Evolutionary conservation across 2,329 filamentous ascomycete species (phyloP), one percentile per base, ranked within the genome.

Genomic region (Moelleriella libera): DNA sequence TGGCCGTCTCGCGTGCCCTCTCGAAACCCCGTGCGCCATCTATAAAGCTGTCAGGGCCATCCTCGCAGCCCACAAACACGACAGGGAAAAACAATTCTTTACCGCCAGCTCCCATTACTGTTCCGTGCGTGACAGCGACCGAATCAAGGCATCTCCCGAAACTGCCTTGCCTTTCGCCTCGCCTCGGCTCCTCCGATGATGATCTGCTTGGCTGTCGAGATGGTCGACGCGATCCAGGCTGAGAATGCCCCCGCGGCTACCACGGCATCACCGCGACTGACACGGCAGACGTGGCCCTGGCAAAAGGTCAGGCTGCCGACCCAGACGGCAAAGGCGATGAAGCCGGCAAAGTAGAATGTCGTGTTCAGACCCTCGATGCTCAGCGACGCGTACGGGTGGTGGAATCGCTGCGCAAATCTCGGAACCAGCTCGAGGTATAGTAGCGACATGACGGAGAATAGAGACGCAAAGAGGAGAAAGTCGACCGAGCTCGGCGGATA

Each of bases 301-400:
- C 78, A 82, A 63, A 77, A 76, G 48, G 72, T 61, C 45, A 81
- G 64, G 46, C 65, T 64, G 57, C 68, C 65, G 52, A 82, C 69
- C 62, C 78, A 80, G 51, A 74, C 68, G 42, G 74, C 66, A 21
- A 80, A 68, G 8, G 74, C 74, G 54, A 78, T 68, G 63, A 80
- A 80, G 48, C 76, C 76, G 21, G 69, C 65, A 58, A 81, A 75
- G 63, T 77, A 78, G 57, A 80, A 72, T 48, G 78, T 52, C 5
- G 69, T 63, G 58, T 78, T 80, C 54, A 67, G 47, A 34, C 64
- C 55, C 54, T 80, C 76, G 50, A 79, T 52, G 30, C 60, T 65
- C 34, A 80, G 57, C 41, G 68, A 64, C 9, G 63, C 67, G 52
- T 70, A 72, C 31, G 74, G 69, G 57, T 76, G 68, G 34, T 69